Evolutionary conservation across 768 basidiomycete species (phyloP).

Genomic region (Coprinopsis cinerea): DNA sequence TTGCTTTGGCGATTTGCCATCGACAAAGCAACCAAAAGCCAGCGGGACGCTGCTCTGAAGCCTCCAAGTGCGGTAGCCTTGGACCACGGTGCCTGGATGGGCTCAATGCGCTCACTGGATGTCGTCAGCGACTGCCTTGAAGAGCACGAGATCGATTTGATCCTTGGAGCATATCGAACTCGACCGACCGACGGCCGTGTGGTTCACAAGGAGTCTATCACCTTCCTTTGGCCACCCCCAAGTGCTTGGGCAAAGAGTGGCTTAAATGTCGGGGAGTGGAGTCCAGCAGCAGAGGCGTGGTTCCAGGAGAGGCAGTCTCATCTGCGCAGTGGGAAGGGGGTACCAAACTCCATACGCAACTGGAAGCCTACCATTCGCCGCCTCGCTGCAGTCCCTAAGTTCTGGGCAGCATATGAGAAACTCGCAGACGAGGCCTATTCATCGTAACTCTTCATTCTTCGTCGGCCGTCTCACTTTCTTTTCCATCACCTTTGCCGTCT

Average conservation of each 20-base stretch:
- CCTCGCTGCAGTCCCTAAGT: too few species aligned
- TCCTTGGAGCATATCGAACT: neutral
- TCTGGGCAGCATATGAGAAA: too few species aligned
- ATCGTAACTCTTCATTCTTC: too few species aligned
- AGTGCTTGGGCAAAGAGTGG: neutral
- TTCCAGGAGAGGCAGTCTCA: neutral
- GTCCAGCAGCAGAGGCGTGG: neutral
- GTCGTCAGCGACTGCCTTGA: neutral
- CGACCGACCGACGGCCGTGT: too few species aligned
- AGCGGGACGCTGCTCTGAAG: neutral
- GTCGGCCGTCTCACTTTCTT: too few species aligned
- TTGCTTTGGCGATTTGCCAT: slow-evolving; percentile 5
- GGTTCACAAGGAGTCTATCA: neutral
- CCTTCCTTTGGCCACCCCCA: neutral
- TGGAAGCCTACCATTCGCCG: too few species aligned
- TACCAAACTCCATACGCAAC: too few species aligned
- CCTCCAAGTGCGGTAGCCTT: neutral
- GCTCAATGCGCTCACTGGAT: neutral
- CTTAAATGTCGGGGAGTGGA: slow-evolving; percentile 1
- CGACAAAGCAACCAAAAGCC: neutral
- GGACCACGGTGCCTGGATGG: neutral
- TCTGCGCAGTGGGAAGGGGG: neutral
- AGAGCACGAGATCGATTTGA: neutral
- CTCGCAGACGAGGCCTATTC: too few species aligned
- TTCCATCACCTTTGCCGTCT: too few species aligned